A percentile compares a stretch with the other conserved stretches of the same genome.
Evolutionary conservation across 208 protist species (phyloP).

Genomic region (Naegleria fowleri): DNA sequence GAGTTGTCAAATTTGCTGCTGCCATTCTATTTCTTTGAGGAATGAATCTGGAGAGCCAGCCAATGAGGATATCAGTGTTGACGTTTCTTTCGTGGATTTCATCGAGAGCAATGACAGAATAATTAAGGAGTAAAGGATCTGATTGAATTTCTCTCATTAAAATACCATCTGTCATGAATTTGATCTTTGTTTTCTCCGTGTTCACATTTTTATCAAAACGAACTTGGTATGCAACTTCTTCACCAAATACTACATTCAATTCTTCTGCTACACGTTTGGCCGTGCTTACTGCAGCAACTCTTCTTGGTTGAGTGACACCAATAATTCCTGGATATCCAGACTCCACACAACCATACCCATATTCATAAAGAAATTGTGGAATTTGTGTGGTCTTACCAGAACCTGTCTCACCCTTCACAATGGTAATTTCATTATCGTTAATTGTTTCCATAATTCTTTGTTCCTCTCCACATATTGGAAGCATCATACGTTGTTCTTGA

Average conservation of each 20-base stretch:
- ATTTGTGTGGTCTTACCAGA: slow-evolving; percentile 56
- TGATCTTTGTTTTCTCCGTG: slow-evolving; percentile 19
- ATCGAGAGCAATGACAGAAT: slow-evolving; percentile 79
- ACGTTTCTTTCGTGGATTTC: slow-evolving; percentile 83
- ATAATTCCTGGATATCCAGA: slow-evolving; percentile 44
- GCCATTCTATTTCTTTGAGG: slow-evolving; percentile 47
- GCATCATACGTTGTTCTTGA: not conserved
- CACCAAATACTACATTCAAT: slow-evolving; percentile 36
- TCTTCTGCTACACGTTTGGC: slow-evolving; percentile 44
- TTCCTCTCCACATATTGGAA: slow-evolving; percentile 35
- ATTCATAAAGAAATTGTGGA: slow-evolving; percentile 35
- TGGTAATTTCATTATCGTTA: slow-evolving; percentile 62
- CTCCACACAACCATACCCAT: not conserved
- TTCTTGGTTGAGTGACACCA: slow-evolving; percentile 77
- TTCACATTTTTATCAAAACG: slow-evolving; percentile 38
- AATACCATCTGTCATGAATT: slow-evolving; percentile 51
- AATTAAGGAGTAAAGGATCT: slow-evolving; percentile 39
- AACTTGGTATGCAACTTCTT: slow-evolving; percentile 46
- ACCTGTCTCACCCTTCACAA: slow-evolving; percentile 90
- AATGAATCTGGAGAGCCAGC: slow-evolving; percentile 77
- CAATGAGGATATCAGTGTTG: slow-evolving; percentile 83
- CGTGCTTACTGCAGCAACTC: slow-evolving; percentile 78
- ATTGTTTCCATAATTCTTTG: slow-evolving; percentile 66
- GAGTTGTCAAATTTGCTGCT: not conserved
- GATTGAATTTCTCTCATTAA: slow-evolving; percentile 39